A percentile compares a stretch with the other conserved stretches of the same genome.
phyloP scores from a whole-genome alignment of 1,139 yeast species.

The Wickerhamiella infanticola region DNA sequence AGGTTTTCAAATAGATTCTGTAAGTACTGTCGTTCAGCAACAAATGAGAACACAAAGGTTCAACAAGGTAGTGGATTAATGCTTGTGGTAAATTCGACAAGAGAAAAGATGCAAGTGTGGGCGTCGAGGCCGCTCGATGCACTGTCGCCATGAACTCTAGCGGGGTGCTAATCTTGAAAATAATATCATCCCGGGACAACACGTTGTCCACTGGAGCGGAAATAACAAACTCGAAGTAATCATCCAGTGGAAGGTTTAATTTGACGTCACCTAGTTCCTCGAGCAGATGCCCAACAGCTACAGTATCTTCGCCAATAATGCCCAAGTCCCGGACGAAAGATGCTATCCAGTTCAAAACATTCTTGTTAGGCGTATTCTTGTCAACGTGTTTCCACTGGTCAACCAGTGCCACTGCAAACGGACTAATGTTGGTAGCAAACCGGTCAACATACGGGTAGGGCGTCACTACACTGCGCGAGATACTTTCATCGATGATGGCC shows the following conservation, averaged over 20 bases:
- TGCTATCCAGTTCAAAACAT: slow-evolving; percentile 35
- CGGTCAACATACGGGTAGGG: slow-evolving; percentile 77
- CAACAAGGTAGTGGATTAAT: slow-evolving; percentile 3
- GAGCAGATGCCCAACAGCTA: slow-evolving; percentile 7
- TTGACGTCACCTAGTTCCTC: slow-evolving; percentile 3
- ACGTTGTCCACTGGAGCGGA: slow-evolving; percentile 10
- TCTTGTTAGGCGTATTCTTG: slow-evolving; percentile 15
- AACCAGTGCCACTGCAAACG: slow-evolving; percentile 46
- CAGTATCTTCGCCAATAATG: slow-evolving; percentile 18
- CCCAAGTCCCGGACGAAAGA: slow-evolving; percentile 24
- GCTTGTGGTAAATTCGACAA: slow-evolving; percentile 13
- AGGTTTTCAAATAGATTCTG: neutral
- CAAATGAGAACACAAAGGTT: slow-evolving; percentile 7
- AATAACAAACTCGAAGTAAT: slow-evolving; percentile 18
- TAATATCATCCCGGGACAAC: slow-evolving; percentile 14
- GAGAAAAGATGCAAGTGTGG: slow-evolving; percentile 10
- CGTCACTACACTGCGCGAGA: slow-evolving; percentile 49
- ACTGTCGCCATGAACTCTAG: slow-evolving; percentile 18
- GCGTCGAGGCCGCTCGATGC: slow-evolving; percentile 7
- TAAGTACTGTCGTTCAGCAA: neutral
- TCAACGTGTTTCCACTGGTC: slow-evolving; percentile 62
- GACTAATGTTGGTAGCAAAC: slow-evolving; percentile 37
- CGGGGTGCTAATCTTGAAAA: slow-evolving; percentile 14
- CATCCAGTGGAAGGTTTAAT: slow-evolving; percentile 10
- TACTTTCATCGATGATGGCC: slow-evolving; percentile 55